Evolutionary conservation across 495 filamentous ascomycete genomes (phyloP).

Genomic region (Penicillium soppii): DNA sequence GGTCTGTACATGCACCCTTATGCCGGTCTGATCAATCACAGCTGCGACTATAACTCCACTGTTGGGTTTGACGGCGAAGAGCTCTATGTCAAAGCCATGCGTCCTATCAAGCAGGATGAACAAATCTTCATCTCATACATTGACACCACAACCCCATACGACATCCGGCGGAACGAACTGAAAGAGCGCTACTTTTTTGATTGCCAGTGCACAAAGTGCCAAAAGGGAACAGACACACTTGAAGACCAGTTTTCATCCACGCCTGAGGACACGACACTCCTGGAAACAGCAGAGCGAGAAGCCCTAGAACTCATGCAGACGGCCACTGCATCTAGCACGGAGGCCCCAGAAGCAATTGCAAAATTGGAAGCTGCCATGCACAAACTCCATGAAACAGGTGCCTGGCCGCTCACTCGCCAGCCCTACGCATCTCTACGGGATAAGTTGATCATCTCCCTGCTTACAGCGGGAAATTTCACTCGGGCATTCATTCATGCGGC

Average conservation of each 20-base stretch:
- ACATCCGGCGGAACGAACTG: conserved; percentile 51
- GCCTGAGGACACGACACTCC: conserved; percentile 11
- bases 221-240: conserved; percentile 22
- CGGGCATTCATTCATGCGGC: conserved; percentile 39
- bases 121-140: conserved; percentile 72
- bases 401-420: conserved; percentile 38
- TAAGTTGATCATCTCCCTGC: conserved; percentile 34
- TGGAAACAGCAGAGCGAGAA: conserved; percentile 22
- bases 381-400: conserved; percentile 17
- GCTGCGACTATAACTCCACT: conserved; percentile 66
- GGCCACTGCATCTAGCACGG: conserved; percentile 9
- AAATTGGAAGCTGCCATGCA: conserved; percentile 25
- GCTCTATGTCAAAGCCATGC: conserved; percentile 44
- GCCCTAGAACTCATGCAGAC: conserved; percentile 28
- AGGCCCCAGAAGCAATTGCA: conserved; percentile 15
- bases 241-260: conserved; percentile 16
- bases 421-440: conserved; percentile 42
- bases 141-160: conserved; percentile 54
- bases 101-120: conserved; percentile 48
- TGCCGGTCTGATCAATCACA: conserved; percentile 64
- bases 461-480: conserved; percentile 29
- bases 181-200: conserved; percentile 62
- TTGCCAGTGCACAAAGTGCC: conserved; percentile 60
- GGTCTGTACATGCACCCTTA: conserved; percentile 62
- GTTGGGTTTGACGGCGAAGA: conserved; percentile 59